Evolutionary conservation across 129 eudicot species (phyloP), one percentile per base, ranked within the genome.

Genomic region (Arctium minus): DNA sequence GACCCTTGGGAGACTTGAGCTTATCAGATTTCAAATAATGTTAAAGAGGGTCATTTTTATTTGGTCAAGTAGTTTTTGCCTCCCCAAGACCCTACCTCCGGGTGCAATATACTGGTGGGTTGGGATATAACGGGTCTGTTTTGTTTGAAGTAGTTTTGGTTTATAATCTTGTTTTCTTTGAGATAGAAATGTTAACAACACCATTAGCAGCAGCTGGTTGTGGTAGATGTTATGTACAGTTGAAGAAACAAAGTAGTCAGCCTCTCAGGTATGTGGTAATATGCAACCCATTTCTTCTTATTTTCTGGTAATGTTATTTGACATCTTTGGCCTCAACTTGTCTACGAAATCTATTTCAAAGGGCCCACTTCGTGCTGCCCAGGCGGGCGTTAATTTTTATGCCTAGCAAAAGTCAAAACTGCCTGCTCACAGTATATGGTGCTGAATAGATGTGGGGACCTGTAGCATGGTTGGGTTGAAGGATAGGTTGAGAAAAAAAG

Each of bases 1-100:
- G 70, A 72, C 79, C 79, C 70, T 46, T 39, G 78, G 86, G 65
- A 72, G 83, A 84, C 76, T 84, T 32, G 70, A 72, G 86, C 70
- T 72, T 64, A 46, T 31, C 71, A 29, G 75, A 50, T 68, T 56
- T 36, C 12, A 82, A 76, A 46, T 71, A 74, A 80, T 33, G 1
- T 80, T 15, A 12, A 73, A 71, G 56, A 72, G 78, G 84, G 84
- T 29, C 81, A 72, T 77, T 72, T 72, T 11, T 72, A 29, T 12
- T 70, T 39, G 53, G 29, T 46, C 22, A 60, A 4, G 9, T n/a
- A 60, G 68, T 60, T 60, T 60, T 60, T 53, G 17, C 65, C 65
- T 53, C 27, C 7, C 65, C 65, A 53, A 53, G 27, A 53, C 46
- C 46, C 27, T 22, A 22, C 50, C 50, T 8, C 50, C 2, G 8